These are phyloP conservation scores for Passalora sequoiae DNA, from an alignment of 2,329 filamentous ascomycete genomes.

Conservation along the genomic window DNA sequence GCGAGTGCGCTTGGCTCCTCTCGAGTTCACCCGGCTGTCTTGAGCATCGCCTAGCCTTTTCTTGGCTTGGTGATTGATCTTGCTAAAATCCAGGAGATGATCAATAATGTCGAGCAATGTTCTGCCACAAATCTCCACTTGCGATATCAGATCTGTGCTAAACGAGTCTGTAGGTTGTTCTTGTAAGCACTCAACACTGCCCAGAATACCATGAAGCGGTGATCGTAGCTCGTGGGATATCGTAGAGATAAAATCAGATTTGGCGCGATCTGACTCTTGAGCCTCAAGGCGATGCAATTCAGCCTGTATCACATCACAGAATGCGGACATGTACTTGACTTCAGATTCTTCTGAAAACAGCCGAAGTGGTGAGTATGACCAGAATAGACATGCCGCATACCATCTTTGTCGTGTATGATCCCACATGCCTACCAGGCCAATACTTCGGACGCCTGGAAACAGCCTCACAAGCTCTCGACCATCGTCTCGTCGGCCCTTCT, in stretches of 20 bases:
- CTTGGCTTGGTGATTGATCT: constrained; percentile 38
- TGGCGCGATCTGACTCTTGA: constrained; percentile 42
- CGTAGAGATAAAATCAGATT: constrained; percentile 49
- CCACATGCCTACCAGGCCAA: constrained; percentile 51
- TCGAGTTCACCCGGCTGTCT: constrained; percentile 8
- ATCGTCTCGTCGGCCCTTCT: constrained; percentile 24
- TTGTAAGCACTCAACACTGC: constrained; percentile 47
- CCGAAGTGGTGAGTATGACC: constrained; percentile 43
- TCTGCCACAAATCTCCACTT: constrained; percentile 47
- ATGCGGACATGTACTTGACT: constrained; percentile 38
- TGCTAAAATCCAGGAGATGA: constrained; percentile 42
- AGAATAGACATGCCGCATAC: constrained; percentile 36
- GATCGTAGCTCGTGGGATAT: constrained; percentile 50
- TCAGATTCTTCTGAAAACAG: constrained; percentile 40
- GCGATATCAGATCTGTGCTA: constrained; percentile 42
- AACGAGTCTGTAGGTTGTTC: constrained; percentile 40
- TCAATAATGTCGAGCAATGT: constrained; percentile 48
- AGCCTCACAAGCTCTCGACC: constrained; percentile 25
- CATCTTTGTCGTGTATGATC: constrained; percentile 40
- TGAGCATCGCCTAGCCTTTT: constrained; percentile 13
- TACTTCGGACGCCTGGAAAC: constrained; percentile 45
- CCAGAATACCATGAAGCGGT: constrained; percentile 46
- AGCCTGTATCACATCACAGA: constrained; percentile 41
- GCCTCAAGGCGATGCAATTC: constrained; percentile 39
- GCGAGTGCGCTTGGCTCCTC: constrained; percentile 11